Base-by-base conservation (phyloP, 2,329 filamentous ascomycete species). In the Ramularia endophylla region DNA sequence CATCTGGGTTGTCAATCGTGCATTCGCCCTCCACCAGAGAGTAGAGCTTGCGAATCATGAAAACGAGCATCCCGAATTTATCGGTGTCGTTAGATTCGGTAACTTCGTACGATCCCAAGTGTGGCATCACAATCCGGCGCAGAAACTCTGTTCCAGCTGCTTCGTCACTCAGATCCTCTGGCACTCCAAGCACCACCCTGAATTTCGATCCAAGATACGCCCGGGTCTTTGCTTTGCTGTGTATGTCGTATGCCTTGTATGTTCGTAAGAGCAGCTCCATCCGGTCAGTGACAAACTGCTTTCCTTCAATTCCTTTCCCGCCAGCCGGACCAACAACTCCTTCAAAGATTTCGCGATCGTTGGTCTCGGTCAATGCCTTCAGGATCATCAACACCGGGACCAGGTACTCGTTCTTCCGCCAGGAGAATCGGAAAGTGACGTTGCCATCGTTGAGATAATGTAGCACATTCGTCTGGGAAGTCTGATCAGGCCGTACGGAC, bases 31-130 rank as follows among this genome's bases (percentile, higher is more conserved):
- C 88, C 7, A 92, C 90, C 36, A 98, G 73, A 11, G 89, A 80
- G 60, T 98, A 98, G 22, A 98, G 77, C 65, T 98, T 98, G 51
- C 90, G 78, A 56, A 89, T 85, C 89, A 97, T 97, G 68, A 97
- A 94, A 31, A 97, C 72, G 32, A 97, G 71, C 78, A 95, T 81
- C 54, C 85, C 83, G 69, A 94, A 97, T 66, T 98, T 98, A 71
- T 97, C 88, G 32, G 75, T 75, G 57, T 97, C 83, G 65, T 95
- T 85, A 41, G 80, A 73, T 47, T 88, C 83, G 0, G 85, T 90
- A 25, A 95, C 87, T 50, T 92, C 74, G 50, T 85, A 74, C 54
- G 87, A 88, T 42, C 90, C 90, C 13, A 98, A 73, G 68, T 98
- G 90, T 17, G 94, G 89, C 36, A 97, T 72, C 7, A 95, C 87